Evolutionary conservation across 2,329 filamentous ascomycete genomes (phyloP), one percentile per base, ranked within the genome.

Genomic region (Karstenula rhodostoma): DNA sequence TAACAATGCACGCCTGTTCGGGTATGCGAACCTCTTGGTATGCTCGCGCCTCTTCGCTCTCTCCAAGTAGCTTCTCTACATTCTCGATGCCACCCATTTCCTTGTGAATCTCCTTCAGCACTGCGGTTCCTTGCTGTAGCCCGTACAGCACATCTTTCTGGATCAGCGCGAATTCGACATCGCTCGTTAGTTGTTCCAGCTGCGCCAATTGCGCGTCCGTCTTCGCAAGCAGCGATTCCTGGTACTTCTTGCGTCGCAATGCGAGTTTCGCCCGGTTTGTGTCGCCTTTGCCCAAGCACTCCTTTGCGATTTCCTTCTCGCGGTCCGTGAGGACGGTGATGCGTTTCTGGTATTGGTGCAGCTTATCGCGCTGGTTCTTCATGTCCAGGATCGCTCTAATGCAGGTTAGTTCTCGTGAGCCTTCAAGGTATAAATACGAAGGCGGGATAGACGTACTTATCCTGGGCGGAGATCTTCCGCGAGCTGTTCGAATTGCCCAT

Each of bases 141-240:
- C 95, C 95, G 78, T 92, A 97, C 4, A 99, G 77, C 40, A 99
- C 91, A 81, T 98, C 95, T 81, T 97, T 98, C 78, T 98, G 94
- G 67, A 99, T 95, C 27, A 94, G 86, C 42, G 95, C 93, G 79
- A 99, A 99, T 80, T 99, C 95, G 72, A 99, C 93, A 75, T 89
- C 93, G 57, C 88, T 87, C 9, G 92, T 95, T 67, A 99, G 83
- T 74, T 92, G 89, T 82, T 99, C 94, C 22, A 99, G 84, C 79
- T 97, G 93, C 67, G 92, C 93, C n/a, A 99, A 87, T 81, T 98
- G 94, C 58, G 88, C 87, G 79, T 99, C 94, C 13, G 94, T 97
- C 82, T 96, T 94, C 62, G 87, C 84, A 13, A 98, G 85, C 23
- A 98, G 85, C 27, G 91, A 90, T 78, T 98, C 92, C 78, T 99